phyloP scores from a whole-genome alignment of 2,329 filamentous ascomycete species.

The Phymatotrichopsis omnivora region DNA sequence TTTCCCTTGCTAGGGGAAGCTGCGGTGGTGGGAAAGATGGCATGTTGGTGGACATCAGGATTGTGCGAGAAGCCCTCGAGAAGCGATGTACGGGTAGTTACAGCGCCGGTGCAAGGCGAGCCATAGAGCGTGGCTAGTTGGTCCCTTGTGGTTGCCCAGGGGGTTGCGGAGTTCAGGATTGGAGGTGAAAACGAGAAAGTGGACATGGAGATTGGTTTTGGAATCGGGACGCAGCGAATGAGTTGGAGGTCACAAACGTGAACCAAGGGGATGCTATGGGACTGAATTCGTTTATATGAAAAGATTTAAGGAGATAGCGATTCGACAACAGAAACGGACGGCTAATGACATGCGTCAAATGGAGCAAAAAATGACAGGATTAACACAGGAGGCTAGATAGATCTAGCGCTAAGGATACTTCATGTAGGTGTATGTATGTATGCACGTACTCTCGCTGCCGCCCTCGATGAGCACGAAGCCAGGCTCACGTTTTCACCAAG shows the following conservation, averaged over 20 bases:
- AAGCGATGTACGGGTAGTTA: conserved; percentile 63
- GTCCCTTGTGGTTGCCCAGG: conserved; percentile 59
- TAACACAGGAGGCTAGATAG: too few species aligned
- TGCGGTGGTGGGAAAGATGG: conserved; percentile 55
- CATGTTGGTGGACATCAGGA: conserved; percentile 50
- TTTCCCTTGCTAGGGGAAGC: conserved; percentile 30
- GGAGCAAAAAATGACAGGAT: too few species aligned
- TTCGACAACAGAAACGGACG: not conserved
- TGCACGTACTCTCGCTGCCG: too few species aligned
- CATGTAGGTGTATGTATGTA: too few species aligned
- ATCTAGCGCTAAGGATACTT: too few species aligned
- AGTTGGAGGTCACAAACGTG: not conserved
- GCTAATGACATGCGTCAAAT: not conserved
- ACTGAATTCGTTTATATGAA: not conserved
- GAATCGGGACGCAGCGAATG: not conserved
- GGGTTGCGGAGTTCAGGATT: conserved; percentile 63
- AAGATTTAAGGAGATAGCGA: not conserved
- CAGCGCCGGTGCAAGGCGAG: conserved; percentile 55
- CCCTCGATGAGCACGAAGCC: too few species aligned
- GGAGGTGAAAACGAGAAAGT: conserved; percentile 50
- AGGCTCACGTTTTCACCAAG: too few species aligned
- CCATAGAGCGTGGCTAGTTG: conserved; percentile 53
- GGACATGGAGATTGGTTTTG: conserved; percentile 16
- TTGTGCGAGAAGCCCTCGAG: conserved; percentile 57
- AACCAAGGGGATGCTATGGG: not conserved